Percentiles rank a stretch among this genome's conserved stretches.
These are phyloP conservation scores for Fonsecaea pugnacius DNA, from an alignment of 2,329 filamentous ascomycete genomes.

Conservation along the genomic window DNA sequence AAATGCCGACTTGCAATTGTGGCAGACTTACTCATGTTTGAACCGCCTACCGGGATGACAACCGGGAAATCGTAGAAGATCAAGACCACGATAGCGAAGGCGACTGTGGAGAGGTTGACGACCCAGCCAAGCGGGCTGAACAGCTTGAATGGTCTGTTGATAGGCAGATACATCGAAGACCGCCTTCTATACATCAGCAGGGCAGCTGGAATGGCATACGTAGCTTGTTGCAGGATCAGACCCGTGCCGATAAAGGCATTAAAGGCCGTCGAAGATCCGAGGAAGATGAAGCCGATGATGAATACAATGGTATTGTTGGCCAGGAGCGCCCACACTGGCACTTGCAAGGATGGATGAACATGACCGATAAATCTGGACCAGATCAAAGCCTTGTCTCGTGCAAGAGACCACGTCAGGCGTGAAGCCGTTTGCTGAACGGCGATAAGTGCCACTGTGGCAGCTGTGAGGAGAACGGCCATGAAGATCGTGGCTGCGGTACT, in stretches of 20 bases:
- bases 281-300: constrained; percentile 40
- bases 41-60: constrained; percentile 38
- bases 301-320: constrained; percentile 36
- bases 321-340: constrained; percentile 38
- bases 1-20: neutral
- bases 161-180: constrained; percentile 35
- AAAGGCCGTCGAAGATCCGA: constrained; percentile 40
- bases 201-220: constrained; percentile 40
- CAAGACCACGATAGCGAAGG: constrained; percentile 37
- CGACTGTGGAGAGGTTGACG: constrained; percentile 39
- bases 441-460: constrained; percentile 36
- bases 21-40: constrained; percentile 41
- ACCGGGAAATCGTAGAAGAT: constrained; percentile 43
- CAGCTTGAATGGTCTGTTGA: constrained; percentile 20
- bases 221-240: constrained; percentile 31
- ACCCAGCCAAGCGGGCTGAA: constrained; percentile 38
- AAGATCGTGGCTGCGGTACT: constrained; percentile 30
- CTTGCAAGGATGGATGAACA: constrained; percentile 33
- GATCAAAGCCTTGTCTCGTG: constrained; percentile 37
- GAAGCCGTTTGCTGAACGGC: constrained; percentile 39
- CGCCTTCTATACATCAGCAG: constrained; percentile 40
- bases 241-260: constrained; percentile 39
- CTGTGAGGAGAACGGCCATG: constrained; percentile 27
- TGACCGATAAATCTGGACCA: constrained; percentile 26
- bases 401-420: constrained; percentile 42